A percentile compares a stretch with the other conserved stretches of the same genome.
These are phyloP conservation scores for Nicotiana undulata DNA, from an alignment of 257 asterid species.

Conservation along the genomic window DNA sequence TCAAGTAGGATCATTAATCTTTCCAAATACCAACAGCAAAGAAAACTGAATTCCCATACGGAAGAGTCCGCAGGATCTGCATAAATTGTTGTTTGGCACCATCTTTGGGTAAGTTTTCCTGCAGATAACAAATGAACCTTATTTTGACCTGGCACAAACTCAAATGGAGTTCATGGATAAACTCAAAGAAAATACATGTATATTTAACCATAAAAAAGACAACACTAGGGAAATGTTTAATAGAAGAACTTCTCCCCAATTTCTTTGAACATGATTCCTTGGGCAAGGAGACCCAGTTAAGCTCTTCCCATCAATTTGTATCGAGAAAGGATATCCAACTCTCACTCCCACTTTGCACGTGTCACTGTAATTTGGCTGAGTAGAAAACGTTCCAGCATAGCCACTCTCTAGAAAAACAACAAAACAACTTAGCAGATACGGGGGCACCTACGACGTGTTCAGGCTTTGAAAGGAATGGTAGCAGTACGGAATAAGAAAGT, in stretches of 20 bases:
- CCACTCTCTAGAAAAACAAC: slow-evolving; percentile 56
- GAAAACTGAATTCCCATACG: slow-evolving; percentile 97
- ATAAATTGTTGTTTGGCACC: slow-evolving; percentile 92
- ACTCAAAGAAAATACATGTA: neutral
- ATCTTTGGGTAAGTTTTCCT: slow-evolving; percentile 91
- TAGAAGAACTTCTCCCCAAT: neutral
- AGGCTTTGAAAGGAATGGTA: slow-evolving; percentile 1
- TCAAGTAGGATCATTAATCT: slow-evolving; percentile 98
- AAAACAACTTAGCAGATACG: slow-evolving; percentile 8
- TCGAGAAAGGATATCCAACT: slow-evolving; percentile 77
- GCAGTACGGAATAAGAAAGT: neutral
- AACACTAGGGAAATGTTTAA: neutral
- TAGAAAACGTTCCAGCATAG: slow-evolving; percentile 69
- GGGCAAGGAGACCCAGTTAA: neutral
- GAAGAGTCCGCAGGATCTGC: slow-evolving; percentile 84
- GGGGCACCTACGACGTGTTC: slow-evolving; percentile 4
- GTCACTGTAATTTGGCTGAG: slow-evolving; percentile 89
- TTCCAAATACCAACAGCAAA: slow-evolving; percentile 94
- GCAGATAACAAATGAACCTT: slow-evolving; percentile 6
- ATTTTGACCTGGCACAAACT: neutral
- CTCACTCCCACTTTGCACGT: slow-evolving; percentile 96
- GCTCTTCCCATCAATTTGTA: slow-evolving; percentile 74
- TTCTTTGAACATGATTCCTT: neutral
- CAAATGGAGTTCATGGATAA: neutral
- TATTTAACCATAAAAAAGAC: neutral